These are phyloP conservation scores for Pseudogymnoascus sp. DNA, from an alignment of 2,329 filamentous ascomycete species.

Conservation along the genomic window DNA sequence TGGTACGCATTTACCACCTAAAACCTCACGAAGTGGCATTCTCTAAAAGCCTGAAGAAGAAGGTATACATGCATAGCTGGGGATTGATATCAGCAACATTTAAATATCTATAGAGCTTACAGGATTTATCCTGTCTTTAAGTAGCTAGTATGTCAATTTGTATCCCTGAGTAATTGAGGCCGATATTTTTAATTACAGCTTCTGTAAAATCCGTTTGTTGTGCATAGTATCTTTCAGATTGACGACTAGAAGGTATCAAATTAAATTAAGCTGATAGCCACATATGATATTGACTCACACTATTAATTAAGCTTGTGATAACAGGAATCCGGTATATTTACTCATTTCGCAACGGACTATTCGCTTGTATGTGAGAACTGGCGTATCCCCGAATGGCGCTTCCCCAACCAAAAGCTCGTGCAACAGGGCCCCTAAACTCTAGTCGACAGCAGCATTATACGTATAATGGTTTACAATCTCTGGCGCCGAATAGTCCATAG, in stretches of 20 bases:
- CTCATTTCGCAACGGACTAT: slow-evolving; percentile 89
- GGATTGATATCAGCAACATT: neutral
- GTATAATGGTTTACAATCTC: slow-evolving; percentile 95
- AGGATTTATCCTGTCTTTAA: neutral
- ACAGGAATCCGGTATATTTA: slow-evolving; percentile 81
- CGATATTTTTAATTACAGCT: neutral
- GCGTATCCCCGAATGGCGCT: slow-evolving; percentile 92
- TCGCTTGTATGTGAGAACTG: slow-evolving; percentile 85
- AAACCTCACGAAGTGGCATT: no score
- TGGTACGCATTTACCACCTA: no score
- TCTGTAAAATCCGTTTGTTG: neutral
- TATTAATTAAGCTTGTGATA: slow-evolving; percentile 88
- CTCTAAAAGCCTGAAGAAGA: neutral
- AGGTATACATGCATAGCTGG: neutral
- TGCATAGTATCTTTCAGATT: slow-evolving; percentile 73
- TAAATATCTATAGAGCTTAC: neutral
- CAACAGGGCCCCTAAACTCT: slow-evolving; percentile 88
- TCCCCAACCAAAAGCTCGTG: slow-evolving; percentile 96
- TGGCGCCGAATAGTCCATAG: slow-evolving; percentile 93
- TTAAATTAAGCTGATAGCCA: slow-evolving; percentile 16
- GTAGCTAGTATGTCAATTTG: neutral
- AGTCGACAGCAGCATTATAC: slow-evolving; percentile 94
- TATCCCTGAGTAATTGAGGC: neutral
- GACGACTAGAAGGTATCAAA: slow-evolving; percentile 66
- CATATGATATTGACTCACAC: slow-evolving; percentile 45